Percentiles rank a stretch among this genome's conserved stretches.
These are phyloP conservation scores for Globisporangium sylvaticum DNA, from an alignment of 352 stramenopile genomes.

Conservation along the genomic window DNA sequence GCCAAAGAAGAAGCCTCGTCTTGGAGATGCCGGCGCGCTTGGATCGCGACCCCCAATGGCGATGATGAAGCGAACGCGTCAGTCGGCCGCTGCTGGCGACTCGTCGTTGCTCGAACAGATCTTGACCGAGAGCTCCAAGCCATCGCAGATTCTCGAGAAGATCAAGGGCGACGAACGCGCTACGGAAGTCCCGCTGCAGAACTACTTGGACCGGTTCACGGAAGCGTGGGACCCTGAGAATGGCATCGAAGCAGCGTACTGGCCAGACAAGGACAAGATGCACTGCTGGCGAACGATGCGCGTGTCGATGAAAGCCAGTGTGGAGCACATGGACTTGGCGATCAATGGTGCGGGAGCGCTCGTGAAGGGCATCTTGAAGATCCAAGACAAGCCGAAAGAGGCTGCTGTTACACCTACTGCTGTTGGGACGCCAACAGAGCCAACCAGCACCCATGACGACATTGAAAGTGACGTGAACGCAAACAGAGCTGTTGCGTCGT, in stretches of 20 bases:
- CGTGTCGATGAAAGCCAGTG: conserved; percentile 66
- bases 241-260: conserved; percentile 94
- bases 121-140: conserved; percentile 71
- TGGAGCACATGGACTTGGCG: conserved; percentile 68
- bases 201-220: conserved; percentile 88
- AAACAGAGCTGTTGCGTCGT: neutral
- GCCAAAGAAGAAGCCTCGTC: conserved; percentile 35
- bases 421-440: neutral
- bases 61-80: conserved; percentile 22
- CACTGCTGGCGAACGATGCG: conserved; percentile 84
- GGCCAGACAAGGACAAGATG: conserved; percentile 92
- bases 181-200: conserved; percentile 57
- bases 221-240: conserved; percentile 94
- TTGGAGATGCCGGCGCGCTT: conserved; percentile 30
- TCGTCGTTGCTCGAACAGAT: conserved; percentile 75
- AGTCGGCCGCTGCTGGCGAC: conserved; percentile 11
- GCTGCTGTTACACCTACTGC: neutral
- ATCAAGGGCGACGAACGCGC: conserved; percentile 72
- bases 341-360: conserved; percentile 55
- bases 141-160: conserved; percentile 63
- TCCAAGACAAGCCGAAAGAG: conserved; percentile 20
- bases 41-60: conserved; percentile 7
- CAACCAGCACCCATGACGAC: neutral
- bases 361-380: conserved; percentile 67
- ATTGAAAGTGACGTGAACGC: neutral